Base-by-base conservation (phyloP, 352 stramenopile species). In the Phytophthora sp. region DNA sequence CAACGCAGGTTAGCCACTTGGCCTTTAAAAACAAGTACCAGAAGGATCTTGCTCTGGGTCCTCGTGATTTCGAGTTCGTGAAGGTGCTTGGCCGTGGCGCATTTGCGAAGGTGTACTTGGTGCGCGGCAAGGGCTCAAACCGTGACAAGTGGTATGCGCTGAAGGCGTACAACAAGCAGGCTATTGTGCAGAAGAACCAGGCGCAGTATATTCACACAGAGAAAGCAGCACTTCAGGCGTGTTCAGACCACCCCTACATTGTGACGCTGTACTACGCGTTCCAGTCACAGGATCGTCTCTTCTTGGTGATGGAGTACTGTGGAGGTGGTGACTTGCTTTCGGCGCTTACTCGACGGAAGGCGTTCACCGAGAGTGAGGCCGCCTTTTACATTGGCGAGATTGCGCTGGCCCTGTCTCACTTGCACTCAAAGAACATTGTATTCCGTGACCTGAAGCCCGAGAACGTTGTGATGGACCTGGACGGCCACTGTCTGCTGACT, bases 21-120 rank as follows among this genome's bases (percentile, higher is more conserved):
- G 85, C 86, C 17, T 95, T 95, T 69, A 95, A 95, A 72, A 95
- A 95, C 82, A 95, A 94, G 66, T 95, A 95, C 72, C 84, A 95
- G 66, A 74, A 92, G 62, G 85, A 92, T 46, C 49, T 95, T 26
- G 87, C 87, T 26, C 66, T 95, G 7, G 84, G 87, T 11, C 87
- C 87, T 23, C 84, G 87, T 28, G 87, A 95, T 65, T 95, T 95
- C 34, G 87, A 95, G 48, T 93, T 95, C 34, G 81, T 95, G 49
- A 94, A 94, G 60, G 87, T 95, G 10, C 55, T 95, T 20, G 87
- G 87, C 18, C 84, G 84, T 37, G 87, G 87, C 39, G 87, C 87
- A 10, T 95, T 94, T 54, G 87, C 83, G 6, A 95, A 95, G 60
- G 87, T 95, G 21, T 93, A 93, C 63, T 42, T 95, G 32, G 87